These are phyloP conservation scores for Cantharellus anzutake DNA, from an alignment of 768 basidiomycete genomes.

Conservation along the genomic window DNA sequence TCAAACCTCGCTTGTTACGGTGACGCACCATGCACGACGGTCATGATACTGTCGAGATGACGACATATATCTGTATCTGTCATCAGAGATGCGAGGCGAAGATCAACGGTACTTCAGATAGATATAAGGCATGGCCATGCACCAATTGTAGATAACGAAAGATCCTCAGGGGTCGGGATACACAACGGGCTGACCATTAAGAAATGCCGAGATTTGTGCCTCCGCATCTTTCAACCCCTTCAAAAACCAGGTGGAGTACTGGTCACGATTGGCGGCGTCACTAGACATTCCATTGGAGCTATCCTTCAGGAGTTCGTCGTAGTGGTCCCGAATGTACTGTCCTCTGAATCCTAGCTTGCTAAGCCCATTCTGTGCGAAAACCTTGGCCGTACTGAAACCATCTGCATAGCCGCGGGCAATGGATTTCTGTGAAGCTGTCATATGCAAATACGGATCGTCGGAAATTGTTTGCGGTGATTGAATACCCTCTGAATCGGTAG, in stretches of 20 bases:
- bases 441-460: neutral
- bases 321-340: constrained; percentile 37
- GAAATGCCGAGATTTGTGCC: constrained; percentile 10
- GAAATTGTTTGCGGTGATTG: neutral
- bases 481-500: neutral
- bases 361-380: constrained; percentile 30
- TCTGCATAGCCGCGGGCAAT: constrained; percentile 34
- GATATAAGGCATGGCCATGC: too few relatives aligned
- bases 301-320: constrained; percentile 19
- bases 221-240: constrained; percentile 32
- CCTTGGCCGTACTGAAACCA: constrained; percentile 34
- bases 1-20: too few relatives aligned
- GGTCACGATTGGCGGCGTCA: constrained; percentile 19
- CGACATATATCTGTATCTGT: too few relatives aligned
- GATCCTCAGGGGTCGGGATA: neutral
- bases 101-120: too few relatives aligned
- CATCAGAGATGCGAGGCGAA: too few relatives aligned
- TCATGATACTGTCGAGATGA: too few relatives aligned
- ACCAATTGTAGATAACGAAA: too few relatives aligned
- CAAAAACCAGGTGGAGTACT: constrained; percentile 22
- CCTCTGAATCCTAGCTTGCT: constrained; percentile 40
- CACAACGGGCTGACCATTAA: constrained; percentile 4
- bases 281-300: constrained; percentile 21
- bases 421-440: constrained; percentile 9
- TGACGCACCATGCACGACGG: too few relatives aligned